A percentile compares a stretch with the other conserved stretches of the same genome.
Conservation (phyloP, 768 basidiomycete species). For the Rhodotorula graminis region DNA sequence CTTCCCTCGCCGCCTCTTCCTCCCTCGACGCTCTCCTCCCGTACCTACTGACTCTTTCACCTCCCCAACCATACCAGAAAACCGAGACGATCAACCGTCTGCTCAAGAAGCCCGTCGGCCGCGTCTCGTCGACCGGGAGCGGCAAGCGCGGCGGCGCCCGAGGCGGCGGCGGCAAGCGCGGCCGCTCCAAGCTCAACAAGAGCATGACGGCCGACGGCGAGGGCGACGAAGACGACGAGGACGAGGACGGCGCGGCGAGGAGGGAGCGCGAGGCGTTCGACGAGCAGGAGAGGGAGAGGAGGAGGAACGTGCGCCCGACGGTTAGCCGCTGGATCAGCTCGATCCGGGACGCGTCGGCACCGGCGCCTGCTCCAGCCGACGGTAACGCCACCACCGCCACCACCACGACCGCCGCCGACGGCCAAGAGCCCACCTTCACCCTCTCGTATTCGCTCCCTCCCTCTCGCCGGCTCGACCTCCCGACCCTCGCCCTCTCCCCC, state of each 20-base stretch:
- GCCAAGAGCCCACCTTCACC: background rate
- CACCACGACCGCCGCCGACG: background rate
- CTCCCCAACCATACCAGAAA: conserved; percentile 48
- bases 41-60: no score
- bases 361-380: no score
- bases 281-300: background rate
- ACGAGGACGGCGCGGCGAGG: background rate
- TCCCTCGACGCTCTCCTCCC: no score
- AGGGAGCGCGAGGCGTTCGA: background rate
- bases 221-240: background rate
- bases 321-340: conserved; percentile 24
- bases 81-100: conserved; percentile 84
- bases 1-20: no score
- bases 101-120: conserved; percentile 68
- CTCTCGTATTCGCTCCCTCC: conserved; percentile 6
- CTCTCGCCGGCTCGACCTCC: background rate
- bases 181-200: conserved; percentile 28
- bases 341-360: background rate
- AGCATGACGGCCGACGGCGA: conserved; percentile 8
- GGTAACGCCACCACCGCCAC: background rate
- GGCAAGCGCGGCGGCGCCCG: background rate
- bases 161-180: background rate
- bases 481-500: background rate
- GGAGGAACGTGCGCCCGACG: conserved; percentile 10
- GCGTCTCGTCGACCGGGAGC: background rate